Conservation (phyloP, 78 protist genomes). For the Dictyostelium citrinum region DNA sequence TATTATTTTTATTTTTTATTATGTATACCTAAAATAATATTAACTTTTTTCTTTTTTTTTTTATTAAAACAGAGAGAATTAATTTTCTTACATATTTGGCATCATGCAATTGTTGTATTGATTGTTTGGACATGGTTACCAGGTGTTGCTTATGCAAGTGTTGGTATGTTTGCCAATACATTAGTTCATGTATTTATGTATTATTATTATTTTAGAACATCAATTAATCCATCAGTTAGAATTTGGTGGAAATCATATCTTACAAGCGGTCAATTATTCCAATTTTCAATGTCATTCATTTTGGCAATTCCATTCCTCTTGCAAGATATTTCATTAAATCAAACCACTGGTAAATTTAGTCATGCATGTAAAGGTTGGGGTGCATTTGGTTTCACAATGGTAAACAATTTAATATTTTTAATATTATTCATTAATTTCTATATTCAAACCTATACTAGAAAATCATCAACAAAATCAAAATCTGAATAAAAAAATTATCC, state of each 20-base stretch:
- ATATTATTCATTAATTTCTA: constrained; percentile 59
- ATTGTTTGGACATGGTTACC: constrained; percentile 84
- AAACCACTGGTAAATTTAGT: background rate
- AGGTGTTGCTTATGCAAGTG: constrained; percentile 31
- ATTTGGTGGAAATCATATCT: constrained; percentile 76
- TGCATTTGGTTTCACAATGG: constrained; percentile 55
- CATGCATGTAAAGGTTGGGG: constrained; percentile 65
- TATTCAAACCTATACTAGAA: constrained; percentile 22
- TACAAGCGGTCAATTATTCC: constrained; percentile 79
- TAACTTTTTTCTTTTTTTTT: background rate
- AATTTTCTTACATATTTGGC: constrained; percentile 82
- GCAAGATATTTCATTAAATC: background rate
- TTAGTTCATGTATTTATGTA: constrained; percentile 84
- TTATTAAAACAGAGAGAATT: constrained; percentile 9
- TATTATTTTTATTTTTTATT: too few relatives aligned
- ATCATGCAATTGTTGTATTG: constrained; percentile 72
- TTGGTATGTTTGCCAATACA: constrained; percentile 77
- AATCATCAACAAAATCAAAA: background rate
- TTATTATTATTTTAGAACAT: constrained; percentile 60
- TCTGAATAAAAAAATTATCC: background rate
- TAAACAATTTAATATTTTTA: constrained; percentile 62
- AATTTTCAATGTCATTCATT: constrained; percentile 72
- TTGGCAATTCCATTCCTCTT: constrained; percentile 70
- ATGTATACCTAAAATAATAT: too few relatives aligned
- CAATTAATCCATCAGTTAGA: constrained; percentile 35